Base-by-base conservation (phyloP, 163 green algal genomes). In the Scenedesmus sp. region DNA sequence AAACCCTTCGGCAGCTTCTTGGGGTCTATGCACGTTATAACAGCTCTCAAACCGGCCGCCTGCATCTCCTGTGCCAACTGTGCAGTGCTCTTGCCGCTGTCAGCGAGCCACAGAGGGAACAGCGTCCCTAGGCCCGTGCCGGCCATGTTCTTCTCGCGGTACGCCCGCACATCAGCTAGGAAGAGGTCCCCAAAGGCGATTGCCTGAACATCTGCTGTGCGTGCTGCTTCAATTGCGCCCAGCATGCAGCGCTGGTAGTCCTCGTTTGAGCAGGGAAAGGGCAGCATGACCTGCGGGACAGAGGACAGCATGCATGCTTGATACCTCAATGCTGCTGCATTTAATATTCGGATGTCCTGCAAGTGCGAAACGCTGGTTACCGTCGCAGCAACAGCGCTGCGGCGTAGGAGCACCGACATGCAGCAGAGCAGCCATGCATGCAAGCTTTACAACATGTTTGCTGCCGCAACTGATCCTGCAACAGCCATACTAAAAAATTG, bases 181-280 rank as follows among this genome's bases (percentile, higher is more conserved):
- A 90, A 90, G 18, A 92, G 26, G 81, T 92, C 89, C 10, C 90
- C 90, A 93, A 90, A 93, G 2, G 90, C 90, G 18, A 93, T 73
- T 10, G 62, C 84, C 10, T 90, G 57, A 3, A 93, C 84, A 2
- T 57, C 59, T 15, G 84, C 90, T 20, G 57, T 57, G 8, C 60
- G 76, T 56, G 90, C 90, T 79, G 90, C 90, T 70, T 70, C 83
- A 5, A 93, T 76, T 10, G 90, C 90, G 46, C 66, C 84, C 60
- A 54, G 1, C 90, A 93, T 93, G 56, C 34, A 13, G 56, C 5
- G 16, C 57, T 90, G 52, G 74, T 93, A 93, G 13, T 70, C 70
- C 57, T 87, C 90, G 52, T 93, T 93, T 4, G n/a, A 73, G 57
- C 90, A 93, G 55, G 90, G 90, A 13, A 60, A 93, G 2, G 90